Conservation (phyloP, 306 rosid genomes). For the Pachyrhizus erosus region DNA sequence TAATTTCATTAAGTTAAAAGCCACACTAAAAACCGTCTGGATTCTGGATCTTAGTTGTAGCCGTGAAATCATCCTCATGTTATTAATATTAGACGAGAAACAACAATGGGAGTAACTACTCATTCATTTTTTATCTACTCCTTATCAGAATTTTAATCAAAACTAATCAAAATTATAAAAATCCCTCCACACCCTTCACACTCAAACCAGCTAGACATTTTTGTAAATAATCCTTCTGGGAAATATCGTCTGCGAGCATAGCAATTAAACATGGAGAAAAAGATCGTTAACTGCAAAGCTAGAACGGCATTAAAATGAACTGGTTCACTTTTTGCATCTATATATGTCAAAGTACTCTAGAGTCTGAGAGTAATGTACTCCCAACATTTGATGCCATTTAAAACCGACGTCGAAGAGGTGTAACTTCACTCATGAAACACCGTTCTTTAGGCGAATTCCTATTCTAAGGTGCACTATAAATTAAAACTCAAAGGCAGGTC, state of each 20-base stretch:
- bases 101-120: too few species aligned
- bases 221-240: neutral
- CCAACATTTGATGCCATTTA: constrained; percentile 9
- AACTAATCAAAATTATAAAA: too few species aligned
- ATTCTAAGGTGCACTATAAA: neutral
- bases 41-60: too few species aligned
- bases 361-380: neutral
- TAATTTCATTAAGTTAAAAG: too few species aligned
- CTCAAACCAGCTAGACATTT: neutral
- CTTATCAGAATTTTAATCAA: too few species aligned
- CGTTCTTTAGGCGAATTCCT: neutral
- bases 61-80: too few species aligned
- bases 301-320: neutral
- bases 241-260: too few species aligned
- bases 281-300: neutral
- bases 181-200: neutral
- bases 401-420: neutral
- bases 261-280: too few species aligned
- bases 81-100: too few species aligned
- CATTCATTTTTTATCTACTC: too few species aligned
- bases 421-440: neutral
- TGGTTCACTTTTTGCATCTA: neutral
- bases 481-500: neutral
- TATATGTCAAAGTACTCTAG: neutral
- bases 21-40: too few species aligned